Evolutionary conservation across 805 yeast genomes (phyloP), one percentile per base, ranked within the genome.

Genomic region (Kockiozyma suomiensis): DNA sequence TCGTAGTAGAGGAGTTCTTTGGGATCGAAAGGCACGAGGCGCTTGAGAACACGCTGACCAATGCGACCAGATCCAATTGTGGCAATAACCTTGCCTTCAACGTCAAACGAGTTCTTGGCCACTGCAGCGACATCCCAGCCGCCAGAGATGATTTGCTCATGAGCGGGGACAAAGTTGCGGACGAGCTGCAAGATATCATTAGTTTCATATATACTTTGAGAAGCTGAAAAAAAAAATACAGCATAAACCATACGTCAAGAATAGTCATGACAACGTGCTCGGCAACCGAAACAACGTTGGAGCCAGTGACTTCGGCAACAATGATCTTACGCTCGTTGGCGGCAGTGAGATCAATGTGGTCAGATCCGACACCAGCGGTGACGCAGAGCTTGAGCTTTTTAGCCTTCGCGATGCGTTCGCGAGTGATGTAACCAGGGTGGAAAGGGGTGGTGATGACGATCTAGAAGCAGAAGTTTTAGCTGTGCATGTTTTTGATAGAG

Each of bases 291-390:
- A 80, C 81, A 50, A 87, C 91, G 72, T 88, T 88, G 54, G 91
- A 86, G 5, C 94, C 93, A 28, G 96, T 88, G 56, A 88, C 94
- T 75, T 88, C 94, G 51, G 84, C 77, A 19, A 88, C 94, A 17
- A 87, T 79, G 69, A 88, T 82, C 63, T 82, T 81, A 61, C 77
- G 76, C 65, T 82, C 84, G 67, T 84, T 82, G 65, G 89, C 85
- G 68, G 87, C 87, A 66, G 80, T 80, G 68, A 88, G 79, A 70
- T 87, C 93, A 64, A 87, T 79, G 74, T 88, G 94, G 72, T 88
- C 94, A 21, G 90, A 85, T 12, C 96, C 96, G 61, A 88, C 91
- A 68, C 94, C 96, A 8, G 96, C 96, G 50, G 92, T 88, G 67
- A 87, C 79, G 61, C 85, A 77, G 53, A 86, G 70, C 77, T 86